These are phyloP conservation scores for Acrodontium crateriforme DNA, from an alignment of 2,329 filamentous ascomycete genomes.

Conservation along the genomic window DNA sequence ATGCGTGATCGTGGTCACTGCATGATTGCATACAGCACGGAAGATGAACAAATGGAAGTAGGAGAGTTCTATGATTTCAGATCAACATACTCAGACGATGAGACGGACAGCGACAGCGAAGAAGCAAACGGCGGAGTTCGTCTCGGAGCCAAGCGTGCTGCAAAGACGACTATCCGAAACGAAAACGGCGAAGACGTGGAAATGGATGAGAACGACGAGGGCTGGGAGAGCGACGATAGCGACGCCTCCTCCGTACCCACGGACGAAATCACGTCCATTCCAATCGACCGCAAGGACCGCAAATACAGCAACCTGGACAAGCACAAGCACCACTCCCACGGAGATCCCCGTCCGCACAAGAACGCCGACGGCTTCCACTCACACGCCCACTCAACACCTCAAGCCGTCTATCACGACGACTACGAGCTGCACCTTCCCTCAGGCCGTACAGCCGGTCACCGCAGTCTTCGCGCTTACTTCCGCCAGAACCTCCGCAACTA, in stretches of 20 bases:
- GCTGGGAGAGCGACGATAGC: constrained; percentile 83
- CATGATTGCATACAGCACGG: constrained; percentile 82
- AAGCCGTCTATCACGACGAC: constrained; percentile 78
- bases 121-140: constrained; percentile 48
- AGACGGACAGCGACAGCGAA: constrained; percentile 46
- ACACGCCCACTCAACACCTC: constrained; percentile 57
- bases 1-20: constrained; percentile 97
- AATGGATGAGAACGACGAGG: constrained; percentile 36
- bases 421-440: constrained; percentile 87
- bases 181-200: constrained; percentile 42
- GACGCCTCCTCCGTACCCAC: constrained; percentile 72
- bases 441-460: constrained; percentile 78
- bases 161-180: constrained; percentile 30
- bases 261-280: constrained; percentile 66
- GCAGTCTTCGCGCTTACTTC: constrained; percentile 76
- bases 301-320: constrained; percentile 59
- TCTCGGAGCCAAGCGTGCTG: constrained; percentile 46
- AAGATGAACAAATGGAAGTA: constrained; percentile 84
- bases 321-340: constrained; percentile 60
- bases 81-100: constrained; percentile 78
- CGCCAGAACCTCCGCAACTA: constrained; percentile 83
- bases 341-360: constrained; percentile 56
- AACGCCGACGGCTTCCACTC: constrained; percentile 69
- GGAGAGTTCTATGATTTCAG: constrained; percentile 96
- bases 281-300: constrained; percentile 56